Evolutionary conservation across 2,329 filamentous ascomycete genomes (phyloP).

Genomic region (Madurella mycetomatis): DNA sequence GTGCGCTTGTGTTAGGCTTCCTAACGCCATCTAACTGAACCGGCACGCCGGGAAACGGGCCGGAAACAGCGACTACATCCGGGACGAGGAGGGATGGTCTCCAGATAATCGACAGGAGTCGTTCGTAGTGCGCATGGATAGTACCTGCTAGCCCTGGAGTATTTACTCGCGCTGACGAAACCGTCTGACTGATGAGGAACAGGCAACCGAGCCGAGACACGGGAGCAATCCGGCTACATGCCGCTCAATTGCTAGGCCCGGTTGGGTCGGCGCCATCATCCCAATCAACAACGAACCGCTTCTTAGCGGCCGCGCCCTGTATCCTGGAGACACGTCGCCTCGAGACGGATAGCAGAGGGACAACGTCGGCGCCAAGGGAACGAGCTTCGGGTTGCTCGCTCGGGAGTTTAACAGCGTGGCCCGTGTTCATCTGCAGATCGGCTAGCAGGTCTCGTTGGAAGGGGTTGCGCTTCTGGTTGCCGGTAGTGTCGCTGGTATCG

Average conservation of each 20-base stretch:
- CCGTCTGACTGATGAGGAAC: too few relatives aligned
- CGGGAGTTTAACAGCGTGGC: constrained; percentile 24
- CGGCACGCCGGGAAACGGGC: too few relatives aligned
- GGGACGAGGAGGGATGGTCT: too few relatives aligned
- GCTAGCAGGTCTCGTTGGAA: constrained; percentile 16
- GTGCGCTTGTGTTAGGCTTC: background rate
- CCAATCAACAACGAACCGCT: constrained; percentile 18
- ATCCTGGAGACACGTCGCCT: constrained; percentile 2
- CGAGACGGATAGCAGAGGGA: background rate
- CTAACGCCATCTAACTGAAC: too few relatives aligned
- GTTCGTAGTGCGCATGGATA: too few relatives aligned
- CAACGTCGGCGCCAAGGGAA: background rate
- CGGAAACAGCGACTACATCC: too few relatives aligned
- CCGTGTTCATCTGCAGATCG: constrained; percentile 29
- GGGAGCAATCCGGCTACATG: too few relatives aligned
- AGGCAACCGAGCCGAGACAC: too few relatives aligned
- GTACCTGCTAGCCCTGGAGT: too few relatives aligned
- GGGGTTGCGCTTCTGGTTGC: constrained; percentile 20
- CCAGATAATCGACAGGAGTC: too few relatives aligned
- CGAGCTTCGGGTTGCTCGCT: constrained; percentile 20
- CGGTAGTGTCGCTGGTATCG: background rate
- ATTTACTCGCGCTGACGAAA: too few relatives aligned
- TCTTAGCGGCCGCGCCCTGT: background rate
- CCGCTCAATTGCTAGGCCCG: constrained; percentile 1
- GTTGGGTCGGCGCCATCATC: constrained; percentile 7